A percentile compares a stretch with the other conserved stretches of the same genome.
Evolutionary conservation across 805 yeast species (phyloP).

Genomic region (Cyberlindnera sargentensis): DNA sequence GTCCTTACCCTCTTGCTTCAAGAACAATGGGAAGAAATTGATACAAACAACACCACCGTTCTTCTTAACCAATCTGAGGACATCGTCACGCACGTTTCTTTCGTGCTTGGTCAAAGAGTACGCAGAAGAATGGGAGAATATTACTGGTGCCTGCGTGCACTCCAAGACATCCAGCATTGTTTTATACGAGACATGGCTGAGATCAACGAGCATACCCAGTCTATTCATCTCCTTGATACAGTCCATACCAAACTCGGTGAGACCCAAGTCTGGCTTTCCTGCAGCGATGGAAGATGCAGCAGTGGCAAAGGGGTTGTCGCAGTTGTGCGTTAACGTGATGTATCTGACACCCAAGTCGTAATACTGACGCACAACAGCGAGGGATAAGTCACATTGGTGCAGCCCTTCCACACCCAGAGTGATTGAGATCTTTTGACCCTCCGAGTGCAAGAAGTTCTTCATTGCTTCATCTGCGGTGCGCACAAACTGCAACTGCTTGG

Average conservation of each 20-base stretch:
- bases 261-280: slow-evolving; percentile 39
- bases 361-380: slow-evolving; percentile 43
- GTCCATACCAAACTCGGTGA: slow-evolving; percentile 33
- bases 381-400: slow-evolving; percentile 43
- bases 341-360: slow-evolving; percentile 46
- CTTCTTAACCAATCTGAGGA: slow-evolving; percentile 30
- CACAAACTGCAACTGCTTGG: slow-evolving; percentile 34
- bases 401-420: slow-evolving; percentile 49
- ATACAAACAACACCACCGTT: slow-evolving; percentile 43
- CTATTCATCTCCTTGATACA: slow-evolving; percentile 44
- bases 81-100: slow-evolving; percentile 44
- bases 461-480: slow-evolving; percentile 35
- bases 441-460: slow-evolving; percentile 23
- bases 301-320: slow-evolving; percentile 52
- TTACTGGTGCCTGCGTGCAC: slow-evolving; percentile 37
- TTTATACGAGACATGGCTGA: slow-evolving; percentile 40
- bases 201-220: slow-evolving; percentile 45
- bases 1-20: slow-evolving; percentile 15
- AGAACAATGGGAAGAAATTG: slow-evolving; percentile 38
- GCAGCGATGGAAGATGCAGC: slow-evolving; percentile 43
- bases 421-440: slow-evolving; percentile 32
- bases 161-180: slow-evolving; percentile 40
- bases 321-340: slow-evolving; percentile 47
- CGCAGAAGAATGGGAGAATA: slow-evolving; percentile 44
- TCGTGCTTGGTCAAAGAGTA: slow-evolving; percentile 33